phyloP scores from a whole-genome alignment of 805 yeast genomes.

The Cyberlindnera misumaiensis region DNA sequence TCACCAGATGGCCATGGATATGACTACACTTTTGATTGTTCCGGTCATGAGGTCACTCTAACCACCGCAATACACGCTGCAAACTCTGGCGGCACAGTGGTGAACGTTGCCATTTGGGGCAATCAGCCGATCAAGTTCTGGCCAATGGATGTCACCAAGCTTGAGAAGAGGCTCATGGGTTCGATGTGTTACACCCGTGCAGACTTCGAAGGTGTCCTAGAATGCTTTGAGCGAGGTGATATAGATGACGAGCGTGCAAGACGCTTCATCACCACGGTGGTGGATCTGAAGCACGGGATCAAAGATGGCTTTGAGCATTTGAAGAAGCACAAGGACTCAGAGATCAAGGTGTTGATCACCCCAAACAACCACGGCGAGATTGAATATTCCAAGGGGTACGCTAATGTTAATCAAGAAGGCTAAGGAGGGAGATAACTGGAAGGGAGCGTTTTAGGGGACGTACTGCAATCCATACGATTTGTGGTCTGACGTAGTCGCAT shows the following conservation, averaged over 20 bases:
- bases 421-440: too few species aligned
- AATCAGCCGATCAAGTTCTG: slow-evolving; percentile 39
- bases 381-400: slow-evolving; percentile 17
- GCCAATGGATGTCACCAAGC: slow-evolving; percentile 50
- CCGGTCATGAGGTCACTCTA: slow-evolving; percentile 49
- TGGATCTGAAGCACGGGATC: slow-evolving; percentile 42
- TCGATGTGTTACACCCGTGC: slow-evolving; percentile 53
- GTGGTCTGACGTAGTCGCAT: too few species aligned
- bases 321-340: slow-evolving; percentile 44
- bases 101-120: slow-evolving; percentile 64
- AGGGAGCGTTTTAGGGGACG: neutral
- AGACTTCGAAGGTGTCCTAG: slow-evolving; percentile 52
- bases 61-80: slow-evolving; percentile 44
- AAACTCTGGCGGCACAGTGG: slow-evolving; percentile 48
- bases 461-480: too few species aligned
- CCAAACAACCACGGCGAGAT: slow-evolving; percentile 37
- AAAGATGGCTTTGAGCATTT: slow-evolving; percentile 48
- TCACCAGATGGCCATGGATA: slow-evolving; percentile 39
- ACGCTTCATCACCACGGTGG: slow-evolving; percentile 47
- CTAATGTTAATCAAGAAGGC: slow-evolving; percentile 5
- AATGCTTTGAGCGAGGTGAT: slow-evolving; percentile 40
- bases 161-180: slow-evolving; percentile 51
- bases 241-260: slow-evolving; percentile 38
- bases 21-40: slow-evolving; percentile 45
- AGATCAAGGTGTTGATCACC: slow-evolving; percentile 47